Base-by-base conservation (phyloP, 768 basidiomycete species). In the Termitomyces sp. region DNA sequence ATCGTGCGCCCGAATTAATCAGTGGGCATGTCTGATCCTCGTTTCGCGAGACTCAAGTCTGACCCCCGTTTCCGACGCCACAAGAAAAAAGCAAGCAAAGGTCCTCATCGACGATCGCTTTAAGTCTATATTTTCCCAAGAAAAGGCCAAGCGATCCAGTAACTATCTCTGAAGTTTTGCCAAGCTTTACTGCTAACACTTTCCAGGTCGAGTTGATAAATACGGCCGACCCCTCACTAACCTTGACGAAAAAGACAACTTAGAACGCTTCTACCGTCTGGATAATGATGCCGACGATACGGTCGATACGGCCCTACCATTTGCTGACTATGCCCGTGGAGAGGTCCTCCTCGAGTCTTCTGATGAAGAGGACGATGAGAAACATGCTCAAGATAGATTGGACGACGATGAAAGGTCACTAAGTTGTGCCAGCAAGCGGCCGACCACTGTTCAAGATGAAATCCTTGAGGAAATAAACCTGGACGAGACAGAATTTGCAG, bases 71-170 rank as follows among this genome's bases (percentile, higher is more conserved):
- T 99, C 74, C 79, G 94, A 24, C 80, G 82, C 32, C 89, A n/a
- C 91, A 2, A 90, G 84, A 67, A 91, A 87, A 70, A 83, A 86
- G 35, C 74, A 84, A 55, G 74, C 82, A 60, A 97, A 94, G 70
- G 87, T 97, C 51, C 81, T 88, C 51, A 81, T 98, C 37, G 97
- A 99, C 68, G 86, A 93, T 11, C 85, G 97, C 22, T 99, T 98
- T 79, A 91, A 88, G 68, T 74, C 78, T 53, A 78, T 97, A 19
- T 83, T 98, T 43, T 71, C 75, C 14, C 71, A 75, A 51, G 74
- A 66, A 60, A 77, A 77, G 66, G 67, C 66, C 58, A 69, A 71
- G 54, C 53, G 60, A 58, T 38, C 48, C 11, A 57, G 58, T 57
- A 52, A 5, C 26, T 53, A 47, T 32, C 19, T 48, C n/a, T 6